A percentile compares a stretch with the other conserved stretches of the same genome.
Conservation (phyloP, 2,329 filamentous ascomycete genomes). For the Incumbomyces delicatus region DNA sequence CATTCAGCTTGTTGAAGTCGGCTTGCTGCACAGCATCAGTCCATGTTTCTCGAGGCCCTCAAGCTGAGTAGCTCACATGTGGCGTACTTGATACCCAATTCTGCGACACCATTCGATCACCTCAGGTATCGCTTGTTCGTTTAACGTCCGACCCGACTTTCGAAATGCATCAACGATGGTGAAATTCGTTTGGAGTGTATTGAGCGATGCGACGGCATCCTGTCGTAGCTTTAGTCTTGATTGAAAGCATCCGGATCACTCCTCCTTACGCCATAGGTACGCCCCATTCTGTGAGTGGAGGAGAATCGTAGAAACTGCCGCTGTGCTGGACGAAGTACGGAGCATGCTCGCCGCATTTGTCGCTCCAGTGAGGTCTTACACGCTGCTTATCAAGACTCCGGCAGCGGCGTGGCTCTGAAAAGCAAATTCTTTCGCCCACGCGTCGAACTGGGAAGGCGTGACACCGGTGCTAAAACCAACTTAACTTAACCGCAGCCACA, state of each 20-base stretch:
- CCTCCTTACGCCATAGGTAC: constrained; percentile 18
- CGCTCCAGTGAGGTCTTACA: not conserved
- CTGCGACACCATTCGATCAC: constrained; percentile 68
- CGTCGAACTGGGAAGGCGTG: too few relatives aligned
- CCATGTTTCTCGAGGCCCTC: constrained; percentile 25
- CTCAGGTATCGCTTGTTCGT: constrained; percentile 67
- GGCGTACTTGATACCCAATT: constrained; percentile 62
- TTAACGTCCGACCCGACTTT: constrained; percentile 63
- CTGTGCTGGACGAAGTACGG: constrained; percentile 3
- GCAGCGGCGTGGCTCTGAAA: too few relatives aligned
- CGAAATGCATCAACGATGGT: constrained; percentile 66
- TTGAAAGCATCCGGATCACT: not conserved
- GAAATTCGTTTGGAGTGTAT: constrained; percentile 70
- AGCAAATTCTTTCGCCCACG: too few relatives aligned
- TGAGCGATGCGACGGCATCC: constrained; percentile 64
- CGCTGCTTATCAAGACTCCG: not conserved
- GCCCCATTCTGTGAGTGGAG: constrained; percentile 14
- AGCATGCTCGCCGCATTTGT: constrained; percentile 15
- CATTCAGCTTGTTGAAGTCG: constrained; percentile 50
- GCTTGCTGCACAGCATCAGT: constrained; percentile 39
- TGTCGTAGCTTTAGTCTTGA: constrained; percentile 23
- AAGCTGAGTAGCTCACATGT: constrained; percentile 47
- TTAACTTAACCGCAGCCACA: too few relatives aligned
- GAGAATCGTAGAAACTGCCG: constrained; percentile 10
- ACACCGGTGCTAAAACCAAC: too few relatives aligned